These are phyloP conservation scores for Alternaria panax DNA, from an alignment of 2,329 filamentous ascomycete species.

Conservation along the genomic window DNA sequence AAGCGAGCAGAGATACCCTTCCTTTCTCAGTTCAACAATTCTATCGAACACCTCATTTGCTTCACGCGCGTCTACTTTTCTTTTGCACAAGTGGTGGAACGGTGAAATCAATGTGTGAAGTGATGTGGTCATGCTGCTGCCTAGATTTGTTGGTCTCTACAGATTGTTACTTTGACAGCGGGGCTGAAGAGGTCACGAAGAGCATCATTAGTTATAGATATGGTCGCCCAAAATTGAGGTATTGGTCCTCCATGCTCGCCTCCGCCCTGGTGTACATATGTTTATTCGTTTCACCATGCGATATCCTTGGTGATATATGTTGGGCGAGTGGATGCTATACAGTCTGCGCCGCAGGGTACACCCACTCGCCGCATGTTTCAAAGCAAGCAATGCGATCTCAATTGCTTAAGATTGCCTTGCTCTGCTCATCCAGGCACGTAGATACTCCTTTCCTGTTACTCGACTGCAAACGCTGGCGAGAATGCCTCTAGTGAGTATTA, in stretches of 20 bases:
- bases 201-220: conserved; percentile 48
- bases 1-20: conserved; percentile 50
- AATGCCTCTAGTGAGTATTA: conserved; percentile 38
- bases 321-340: conserved; percentile 35
- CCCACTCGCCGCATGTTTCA: conserved; percentile 37
- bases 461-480: conserved; percentile 13
- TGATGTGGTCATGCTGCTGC: conserved; percentile 26
- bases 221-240: conserved; percentile 35
- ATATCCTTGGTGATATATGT: conserved; percentile 15
- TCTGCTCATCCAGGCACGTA: conserved; percentile 14
- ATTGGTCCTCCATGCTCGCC: conserved; percentile 30
- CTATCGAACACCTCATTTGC: conserved; percentile 6
- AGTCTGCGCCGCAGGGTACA: conserved; percentile 27
- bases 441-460: conserved; percentile 1
- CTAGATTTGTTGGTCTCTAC: conserved; percentile 31
- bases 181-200: conserved; percentile 41
- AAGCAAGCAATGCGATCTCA: conserved; percentile 24
- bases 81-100: conserved; percentile 30
- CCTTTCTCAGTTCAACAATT: conserved; percentile 31
- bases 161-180: conserved; percentile 44
- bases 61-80: conserved; percentile 1
- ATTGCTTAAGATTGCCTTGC: conserved; percentile 21
- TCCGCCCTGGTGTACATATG: conserved; percentile 12
- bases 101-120: conserved; percentile 22
- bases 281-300: conserved; percentile 39